Percentiles rank a stretch among this genome's conserved stretches.
Evolutionary conservation across 495 filamentous ascomycete genomes (phyloP).

Genomic region (Aspergillus biplanus): DNA sequence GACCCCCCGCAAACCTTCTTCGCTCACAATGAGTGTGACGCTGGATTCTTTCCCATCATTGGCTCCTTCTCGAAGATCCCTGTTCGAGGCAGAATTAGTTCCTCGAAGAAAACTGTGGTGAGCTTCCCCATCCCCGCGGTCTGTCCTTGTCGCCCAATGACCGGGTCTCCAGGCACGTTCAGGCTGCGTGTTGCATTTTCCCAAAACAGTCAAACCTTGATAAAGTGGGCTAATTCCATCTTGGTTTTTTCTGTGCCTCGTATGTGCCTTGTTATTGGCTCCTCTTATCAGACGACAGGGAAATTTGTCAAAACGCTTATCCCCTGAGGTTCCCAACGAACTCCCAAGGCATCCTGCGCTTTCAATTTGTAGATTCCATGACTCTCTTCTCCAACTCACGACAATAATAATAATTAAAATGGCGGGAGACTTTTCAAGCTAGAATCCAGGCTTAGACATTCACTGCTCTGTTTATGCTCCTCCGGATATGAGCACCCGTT

Average conservation of each 20-base stretch:
- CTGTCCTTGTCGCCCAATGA: background rate
- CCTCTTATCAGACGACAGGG: background rate
- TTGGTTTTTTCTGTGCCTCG: background rate
- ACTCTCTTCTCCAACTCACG: no score
- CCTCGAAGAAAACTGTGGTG: background rate
- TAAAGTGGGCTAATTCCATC: slow-evolving; percentile 9
- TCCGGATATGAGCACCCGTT: no score
- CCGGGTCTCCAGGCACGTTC: background rate
- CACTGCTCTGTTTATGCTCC: no score
- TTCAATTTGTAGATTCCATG: no score
- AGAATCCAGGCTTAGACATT: no score
- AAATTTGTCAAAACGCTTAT: slow-evolving; percentile 15
- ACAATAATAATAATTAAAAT: no score
- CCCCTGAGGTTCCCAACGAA: slow-evolving; percentile 1
- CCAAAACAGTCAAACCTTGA: slow-evolving; percentile 14
- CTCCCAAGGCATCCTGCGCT: background rate
- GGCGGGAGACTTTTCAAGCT: no score
- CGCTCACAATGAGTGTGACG: background rate
- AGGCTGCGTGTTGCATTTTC: slow-evolving; percentile 18
- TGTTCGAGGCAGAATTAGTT: background rate
- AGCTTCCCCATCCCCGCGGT: background rate
- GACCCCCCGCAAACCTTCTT: slow-evolving; percentile 20
- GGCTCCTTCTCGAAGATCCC: slow-evolving; percentile 11
- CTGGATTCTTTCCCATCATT: background rate
- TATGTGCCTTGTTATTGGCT: slow-evolving; percentile 15